phyloP scores from a whole-genome alignment of 345 rosid species.

The Mercurialis annua region DNA sequence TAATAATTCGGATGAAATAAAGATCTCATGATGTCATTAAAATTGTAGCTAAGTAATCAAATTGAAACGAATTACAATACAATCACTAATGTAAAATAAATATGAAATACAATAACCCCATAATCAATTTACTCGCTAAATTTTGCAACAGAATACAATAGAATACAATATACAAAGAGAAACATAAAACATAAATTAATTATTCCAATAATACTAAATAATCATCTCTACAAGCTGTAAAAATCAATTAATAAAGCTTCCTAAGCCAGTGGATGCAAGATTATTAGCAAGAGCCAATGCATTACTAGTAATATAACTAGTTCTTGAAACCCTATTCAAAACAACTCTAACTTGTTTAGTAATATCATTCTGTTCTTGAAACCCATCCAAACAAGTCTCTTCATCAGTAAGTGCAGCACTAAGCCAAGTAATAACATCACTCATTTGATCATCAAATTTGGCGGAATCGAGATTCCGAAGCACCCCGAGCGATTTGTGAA shows the following conservation, averaged over 20 bases:
- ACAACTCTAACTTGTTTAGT: conserved; percentile 32
- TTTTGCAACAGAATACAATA: too few species aligned
- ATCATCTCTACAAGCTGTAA: neutral
- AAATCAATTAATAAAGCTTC: conserved; percentile 9
- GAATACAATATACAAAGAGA: neutral
- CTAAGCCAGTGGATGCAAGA: conserved; percentile 54
- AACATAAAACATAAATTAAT: neutral
- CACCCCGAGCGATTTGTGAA: conserved; percentile 52
- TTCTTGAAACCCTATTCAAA: conserved; percentile 37
- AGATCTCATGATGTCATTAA: too few species aligned
- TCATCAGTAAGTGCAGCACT: conserved; percentile 68
- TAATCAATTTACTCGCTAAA: too few species aligned
- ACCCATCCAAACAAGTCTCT: conserved; percentile 81
- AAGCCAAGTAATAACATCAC: conserved; percentile 61
- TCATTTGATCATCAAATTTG: conserved; percentile 53
- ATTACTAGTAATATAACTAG: conserved; percentile 58
- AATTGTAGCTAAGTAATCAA: too few species aligned
- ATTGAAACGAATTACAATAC: too few species aligned
- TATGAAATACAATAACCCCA: too few species aligned
- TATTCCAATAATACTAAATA: neutral
- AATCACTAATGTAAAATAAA: too few species aligned
- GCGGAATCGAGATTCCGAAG: conserved; percentile 47
- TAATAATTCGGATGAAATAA: too few species aligned
- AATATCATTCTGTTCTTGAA: conserved; percentile 27
- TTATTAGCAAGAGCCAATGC: conserved; percentile 80